These are phyloP conservation scores for Trichoderma sp. DNA, from an alignment of 2,329 filamentous ascomycete species.

Conservation along the genomic window DNA sequence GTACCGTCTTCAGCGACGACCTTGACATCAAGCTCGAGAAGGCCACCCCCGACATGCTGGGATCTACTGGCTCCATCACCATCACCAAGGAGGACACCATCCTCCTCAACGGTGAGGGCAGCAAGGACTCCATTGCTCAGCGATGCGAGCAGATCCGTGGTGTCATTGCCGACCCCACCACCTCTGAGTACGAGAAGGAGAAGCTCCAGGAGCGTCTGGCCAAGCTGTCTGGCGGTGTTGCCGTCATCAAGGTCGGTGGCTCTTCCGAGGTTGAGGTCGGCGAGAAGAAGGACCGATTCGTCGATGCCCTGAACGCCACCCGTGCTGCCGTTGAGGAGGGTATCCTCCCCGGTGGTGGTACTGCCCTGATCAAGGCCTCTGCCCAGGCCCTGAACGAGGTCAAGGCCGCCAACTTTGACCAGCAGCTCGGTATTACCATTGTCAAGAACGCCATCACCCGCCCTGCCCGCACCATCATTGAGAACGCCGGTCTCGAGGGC, in stretches of 20 bases:
- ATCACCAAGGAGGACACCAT: constrained; percentile 99
- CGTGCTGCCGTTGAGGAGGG: constrained; percentile 98
- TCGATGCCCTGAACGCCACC: constrained; percentile 96
- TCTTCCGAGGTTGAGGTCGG: constrained; percentile 97
- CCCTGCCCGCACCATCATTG: constrained; percentile 91
- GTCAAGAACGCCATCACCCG: constrained; percentile 98
- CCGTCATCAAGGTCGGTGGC: constrained; percentile 98
- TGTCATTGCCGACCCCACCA: constrained; percentile 90
- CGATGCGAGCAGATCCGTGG: constrained; percentile 99
- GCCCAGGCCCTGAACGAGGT: constrained; percentile 81
- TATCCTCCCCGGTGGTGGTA: constrained; percentile 97
- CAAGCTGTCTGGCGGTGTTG: constrained; percentile 98
- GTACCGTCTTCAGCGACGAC: constrained; percentile 96
- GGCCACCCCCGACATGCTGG: constrained; percentile 92
- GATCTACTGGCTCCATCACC: constrained; percentile 95
- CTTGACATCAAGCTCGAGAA: constrained; percentile 99
- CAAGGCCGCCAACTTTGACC: constrained; percentile 95
- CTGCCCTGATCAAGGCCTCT: constrained; percentile 95
- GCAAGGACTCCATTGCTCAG: constrained; percentile 90
- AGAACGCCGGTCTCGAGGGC: constrained; percentile 96
- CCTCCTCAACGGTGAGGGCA: constrained; percentile 93
- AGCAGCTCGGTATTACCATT: constrained; percentile 97
- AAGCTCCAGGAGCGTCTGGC: constrained; percentile 99
- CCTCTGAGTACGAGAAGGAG: constrained; percentile 99
- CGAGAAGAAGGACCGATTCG: constrained; percentile 99